phyloP scores from a whole-genome alignment of 768 basidiomycete genomes.

The Daedalea quercina region DNA sequence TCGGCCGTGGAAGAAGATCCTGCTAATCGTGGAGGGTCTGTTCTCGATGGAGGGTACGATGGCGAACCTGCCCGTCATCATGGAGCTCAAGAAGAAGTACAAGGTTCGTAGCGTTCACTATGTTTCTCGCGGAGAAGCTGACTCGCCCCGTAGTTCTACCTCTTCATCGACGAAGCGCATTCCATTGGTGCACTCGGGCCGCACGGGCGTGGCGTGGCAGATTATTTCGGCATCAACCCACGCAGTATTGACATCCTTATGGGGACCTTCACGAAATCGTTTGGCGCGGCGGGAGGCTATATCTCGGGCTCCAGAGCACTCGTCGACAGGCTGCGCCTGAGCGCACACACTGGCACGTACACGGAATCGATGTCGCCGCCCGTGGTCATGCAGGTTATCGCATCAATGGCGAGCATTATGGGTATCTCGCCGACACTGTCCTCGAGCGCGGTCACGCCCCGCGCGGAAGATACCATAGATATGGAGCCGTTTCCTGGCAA shows the following conservation, averaged over 20 bases:
- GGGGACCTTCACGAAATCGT: conserved; percentile 98
- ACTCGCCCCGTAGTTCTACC: conserved; percentile 63
- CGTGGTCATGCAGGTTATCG: conserved; percentile 84
- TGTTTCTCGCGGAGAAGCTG: background rate
- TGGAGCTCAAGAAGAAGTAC: conserved; percentile 90
- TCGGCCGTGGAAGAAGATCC: conserved; percentile 98
- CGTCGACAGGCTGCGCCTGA: conserved; percentile 75
- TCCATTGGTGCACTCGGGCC: conserved; percentile 95
- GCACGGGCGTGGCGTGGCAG: conserved; percentile 88
- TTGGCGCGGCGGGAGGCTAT: conserved; percentile 93
- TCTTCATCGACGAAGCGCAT: conserved; percentile 96
- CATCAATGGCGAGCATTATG: conserved; percentile 97
- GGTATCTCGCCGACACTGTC: conserved; percentile 47
- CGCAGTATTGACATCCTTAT: conserved; percentile 85
- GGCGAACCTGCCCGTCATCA: conserved; percentile 71
- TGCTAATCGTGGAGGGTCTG: conserved; percentile 90
- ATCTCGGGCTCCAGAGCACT: conserved; percentile 78
- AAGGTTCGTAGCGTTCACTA: conserved; percentile 51
- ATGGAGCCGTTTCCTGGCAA: conserved; percentile 61
- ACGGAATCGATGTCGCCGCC: conserved; percentile 89
- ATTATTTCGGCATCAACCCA: conserved; percentile 88
- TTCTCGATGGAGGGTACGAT: conserved; percentile 99
- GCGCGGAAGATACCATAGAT: conserved; percentile 30
- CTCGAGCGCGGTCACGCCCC: conserved; percentile 19
- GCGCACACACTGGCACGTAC: conserved; percentile 77